Evolutionary conservation across 75 land plant genomes (phyloP), one percentile per base, ranked within the genome.

Genomic region (Pseudotsuga menziesii): DNA sequence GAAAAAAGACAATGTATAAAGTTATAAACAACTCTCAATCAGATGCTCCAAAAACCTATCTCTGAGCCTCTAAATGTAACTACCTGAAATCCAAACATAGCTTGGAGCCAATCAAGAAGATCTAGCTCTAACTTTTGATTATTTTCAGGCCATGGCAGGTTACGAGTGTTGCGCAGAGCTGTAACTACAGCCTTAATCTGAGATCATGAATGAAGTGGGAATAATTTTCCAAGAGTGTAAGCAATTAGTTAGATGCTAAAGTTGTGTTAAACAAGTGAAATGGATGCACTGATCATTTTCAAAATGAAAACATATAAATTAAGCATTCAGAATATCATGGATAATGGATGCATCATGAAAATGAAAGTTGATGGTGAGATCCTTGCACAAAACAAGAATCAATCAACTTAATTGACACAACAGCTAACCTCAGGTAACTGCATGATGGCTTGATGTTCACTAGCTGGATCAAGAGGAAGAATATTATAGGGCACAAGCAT

Each of bases 1-100:
- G 36, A 4, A 63, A 66, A 66, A 35, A 32, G 14, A 16, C 70
- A 66, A 66, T 25, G 20, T 15, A 66, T 16, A n/a, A n/a, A n/a
- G n/a, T n/a, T n/a, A n/a, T n/a, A 5, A 19, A 52, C 74, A 39
- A 3, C 22, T 48, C 36, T 19, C 39, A 35, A 35, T 35, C 8
- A 66, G 20, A 35, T 15, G 20, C 16, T 35, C 35, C 29, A 35
- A 16, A 35, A 35, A 3, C 19, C 4, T 32, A 15, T 13, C 20
- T 35, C 36, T 8, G 35, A 52, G 74, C 58, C 20, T 11, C 54
- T 22, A n/a, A 7, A 56, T n/a, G 39, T 7, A 26, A 55, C 7
- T 70, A 93, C 98, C 94, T 95, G 98, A 85, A 95, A 95, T 69
- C 98, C 96, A 81, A 89, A 93, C 78, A 86, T 83, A 56, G 66